Evolutionary conservation across 2,329 filamentous ascomycete species (phyloP), one percentile per base, ranked within the genome.

Genomic region (Paraconiothyrium brasiliense): DNA sequence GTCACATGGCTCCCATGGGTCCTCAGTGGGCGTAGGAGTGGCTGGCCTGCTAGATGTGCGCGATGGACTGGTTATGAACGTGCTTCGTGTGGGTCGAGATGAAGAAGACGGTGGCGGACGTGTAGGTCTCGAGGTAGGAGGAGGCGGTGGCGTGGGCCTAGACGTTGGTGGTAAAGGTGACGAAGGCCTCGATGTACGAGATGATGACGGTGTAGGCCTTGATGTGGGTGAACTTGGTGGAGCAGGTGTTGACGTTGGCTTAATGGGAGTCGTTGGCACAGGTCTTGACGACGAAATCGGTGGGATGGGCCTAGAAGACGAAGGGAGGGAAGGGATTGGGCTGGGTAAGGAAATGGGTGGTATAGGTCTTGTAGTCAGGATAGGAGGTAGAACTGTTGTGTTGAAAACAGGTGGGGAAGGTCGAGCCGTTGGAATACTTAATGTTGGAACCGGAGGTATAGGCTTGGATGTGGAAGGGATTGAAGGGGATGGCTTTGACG

Each of bases 1-100:
- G 22, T 57, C 54, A 14, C 54, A 57, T 24, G 43, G 22, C 44
- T 41, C 54, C 54, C 54, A 55, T 2, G 54, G 54, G 11, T 57
- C 54, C 9, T 41, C 54, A 13, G 54, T 57, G 11, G 54, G 54
- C 27, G 54, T 49, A 7, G 54, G 54, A 9, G n/a, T 47, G 16
- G 35, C 22, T n/a, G 27, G 8, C 5, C 5, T 30, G 32, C 32
- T 39, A 10, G 54, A 49, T 11, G 54, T 48, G 43, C 54, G 54
- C 24, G 54, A 57, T 6, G 54, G 54, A n/a, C 35, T 30, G 7
- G 54, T 57, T 30, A 41, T 39, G 30, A 57, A 34, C 13, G 54
- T 57, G 44, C 54, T 57, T n/a, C 10, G 52, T 4, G 52, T 47
- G 39, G 52, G 16, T 13, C 20, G 27, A 10, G 52, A 55, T 20